Conservation (phyloP, 805 yeast species). For the Millerozyma acaciae region DNA sequence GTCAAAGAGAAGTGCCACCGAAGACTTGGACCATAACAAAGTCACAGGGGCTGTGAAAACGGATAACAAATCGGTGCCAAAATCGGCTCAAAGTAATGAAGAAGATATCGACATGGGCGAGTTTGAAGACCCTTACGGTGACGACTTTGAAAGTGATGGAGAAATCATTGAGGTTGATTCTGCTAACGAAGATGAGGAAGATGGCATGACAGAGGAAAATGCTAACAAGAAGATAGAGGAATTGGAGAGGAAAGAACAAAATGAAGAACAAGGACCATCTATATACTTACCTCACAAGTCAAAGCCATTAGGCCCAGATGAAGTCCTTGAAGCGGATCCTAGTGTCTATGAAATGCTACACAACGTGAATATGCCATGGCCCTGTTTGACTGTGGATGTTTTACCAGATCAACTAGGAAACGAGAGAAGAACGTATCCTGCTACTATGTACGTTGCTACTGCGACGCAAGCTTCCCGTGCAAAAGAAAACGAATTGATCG, state of each 20-base stretch:
- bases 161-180: slow-evolving; percentile 79
- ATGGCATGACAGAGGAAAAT: slow-evolving; percentile 33
- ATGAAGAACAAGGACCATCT: slow-evolving; percentile 33
- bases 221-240: slow-evolving; percentile 33
- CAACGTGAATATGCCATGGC: slow-evolving; percentile 93
- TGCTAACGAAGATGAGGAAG: slow-evolving; percentile 31
- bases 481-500: slow-evolving; percentile 83
- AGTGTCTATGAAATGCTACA: slow-evolving; percentile 95
- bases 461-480: slow-evolving; percentile 90
- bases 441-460: slow-evolving; percentile 76
- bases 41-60: slow-evolving; percentile 34
- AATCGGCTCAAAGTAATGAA: slow-evolving; percentile 18
- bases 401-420: slow-evolving; percentile 82
- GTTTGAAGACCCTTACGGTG: slow-evolving; percentile 85
- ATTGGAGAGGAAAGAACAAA: slow-evolving; percentile 31
- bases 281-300: slow-evolving; percentile 86
- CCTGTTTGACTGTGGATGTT: slow-evolving; percentile 87
- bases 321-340: slow-evolving; percentile 94
- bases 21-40: slow-evolving; percentile 16
- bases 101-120: slow-evolving; percentile 68
- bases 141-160: slow-evolving; percentile 88
- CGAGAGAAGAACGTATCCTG: slow-evolving; percentile 89
- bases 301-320: slow-evolving; percentile 90
- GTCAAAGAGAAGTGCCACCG: slow-evolving; percentile 52
- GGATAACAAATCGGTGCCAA: slow-evolving; percentile 37